phyloP scores from a whole-genome alignment of 139 green algal genomes.

The Coccomyxa sp. region DNA sequence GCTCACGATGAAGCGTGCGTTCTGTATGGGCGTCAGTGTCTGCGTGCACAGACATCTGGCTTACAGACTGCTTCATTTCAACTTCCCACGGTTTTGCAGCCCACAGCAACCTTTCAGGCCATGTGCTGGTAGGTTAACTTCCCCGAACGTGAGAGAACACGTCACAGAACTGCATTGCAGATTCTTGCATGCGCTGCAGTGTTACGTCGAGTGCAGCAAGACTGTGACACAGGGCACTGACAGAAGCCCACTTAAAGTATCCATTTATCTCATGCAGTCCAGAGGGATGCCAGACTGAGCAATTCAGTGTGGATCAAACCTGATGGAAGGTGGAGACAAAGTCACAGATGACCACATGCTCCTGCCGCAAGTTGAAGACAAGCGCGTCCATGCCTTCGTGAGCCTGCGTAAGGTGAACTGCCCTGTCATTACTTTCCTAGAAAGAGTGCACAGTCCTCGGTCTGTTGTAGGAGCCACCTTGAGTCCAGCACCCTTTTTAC shows the following conservation, averaged over 20 bases:
- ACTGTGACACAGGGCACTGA: not conserved
- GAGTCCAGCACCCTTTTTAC: no score
- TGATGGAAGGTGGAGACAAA: conserved; percentile 2
- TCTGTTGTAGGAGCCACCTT: no score
- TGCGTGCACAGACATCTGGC: not conserved
- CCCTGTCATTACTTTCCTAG: no score
- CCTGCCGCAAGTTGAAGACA: conserved; percentile 5
- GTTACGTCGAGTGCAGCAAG: no score
- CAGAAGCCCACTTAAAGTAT: not conserved
- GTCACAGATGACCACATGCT: conserved; percentile 4
- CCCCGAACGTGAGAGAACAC: no score
- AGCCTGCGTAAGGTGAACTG: conserved; percentile 1
- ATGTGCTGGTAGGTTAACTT: not conserved
- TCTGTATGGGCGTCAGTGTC: conserved; percentile 1
- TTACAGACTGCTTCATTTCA: no score
- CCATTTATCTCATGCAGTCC: not conserved
- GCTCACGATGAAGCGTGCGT: not conserved
- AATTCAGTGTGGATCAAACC: not conserved
- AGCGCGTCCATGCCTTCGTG: conserved; percentile 6
- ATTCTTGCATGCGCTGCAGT: no score
- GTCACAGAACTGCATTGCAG: no score
- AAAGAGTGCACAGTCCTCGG: no score
- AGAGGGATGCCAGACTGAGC: not conserved
- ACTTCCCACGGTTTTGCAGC: not conserved
- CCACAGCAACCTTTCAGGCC: not conserved